phyloP scores from a whole-genome alignment of 164 flowering plant genomes.

The Liriodendron chinense region DNA sequence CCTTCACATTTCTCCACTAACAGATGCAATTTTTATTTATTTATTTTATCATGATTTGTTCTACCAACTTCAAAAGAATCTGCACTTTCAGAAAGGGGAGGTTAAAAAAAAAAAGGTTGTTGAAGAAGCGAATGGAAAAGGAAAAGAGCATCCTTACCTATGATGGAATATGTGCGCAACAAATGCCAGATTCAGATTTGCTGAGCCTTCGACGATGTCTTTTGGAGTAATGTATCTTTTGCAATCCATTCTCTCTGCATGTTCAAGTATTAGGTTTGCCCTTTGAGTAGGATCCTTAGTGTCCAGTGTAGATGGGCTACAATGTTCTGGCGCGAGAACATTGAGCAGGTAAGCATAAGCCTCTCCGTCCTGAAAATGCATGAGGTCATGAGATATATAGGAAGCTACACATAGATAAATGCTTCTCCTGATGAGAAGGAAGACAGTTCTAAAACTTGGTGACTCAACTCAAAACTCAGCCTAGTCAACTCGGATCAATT shows the following conservation, averaged over 20 bases:
- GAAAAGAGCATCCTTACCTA: conserved; percentile 38
- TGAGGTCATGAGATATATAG: not conserved
- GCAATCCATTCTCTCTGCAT: conserved; percentile 87
- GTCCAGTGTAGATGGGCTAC: conserved; percentile 61
- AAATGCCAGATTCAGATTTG: conserved; percentile 90
- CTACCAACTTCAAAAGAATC: too few relatives aligned
- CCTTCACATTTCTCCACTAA: too few relatives aligned
- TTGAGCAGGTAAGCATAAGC: conserved; percentile 93
- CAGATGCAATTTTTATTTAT: too few relatives aligned
- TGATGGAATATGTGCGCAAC: conserved; percentile 90
- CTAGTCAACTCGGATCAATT: too few relatives aligned
- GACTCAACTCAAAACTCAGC: too few relatives aligned
- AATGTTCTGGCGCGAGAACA: conserved; percentile 90
- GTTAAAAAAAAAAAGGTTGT: not conserved
- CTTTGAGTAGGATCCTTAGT: conserved; percentile 71
- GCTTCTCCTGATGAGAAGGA: too few relatives aligned
- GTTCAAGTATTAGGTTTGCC: conserved; percentile 75
- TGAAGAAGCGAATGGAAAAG: not conserved
- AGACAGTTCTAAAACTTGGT: too few relatives aligned
- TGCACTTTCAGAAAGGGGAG: not conserved
- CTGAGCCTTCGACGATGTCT: conserved; percentile 83
- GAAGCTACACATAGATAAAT: not conserved
- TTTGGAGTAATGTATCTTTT: conserved; percentile 72
- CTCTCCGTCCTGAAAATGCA: conserved; percentile 65
- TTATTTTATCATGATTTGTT: too few relatives aligned